Conservation (phyloP, 345 rosid genomes). For the Eucalyptus pauciflora region DNA sequence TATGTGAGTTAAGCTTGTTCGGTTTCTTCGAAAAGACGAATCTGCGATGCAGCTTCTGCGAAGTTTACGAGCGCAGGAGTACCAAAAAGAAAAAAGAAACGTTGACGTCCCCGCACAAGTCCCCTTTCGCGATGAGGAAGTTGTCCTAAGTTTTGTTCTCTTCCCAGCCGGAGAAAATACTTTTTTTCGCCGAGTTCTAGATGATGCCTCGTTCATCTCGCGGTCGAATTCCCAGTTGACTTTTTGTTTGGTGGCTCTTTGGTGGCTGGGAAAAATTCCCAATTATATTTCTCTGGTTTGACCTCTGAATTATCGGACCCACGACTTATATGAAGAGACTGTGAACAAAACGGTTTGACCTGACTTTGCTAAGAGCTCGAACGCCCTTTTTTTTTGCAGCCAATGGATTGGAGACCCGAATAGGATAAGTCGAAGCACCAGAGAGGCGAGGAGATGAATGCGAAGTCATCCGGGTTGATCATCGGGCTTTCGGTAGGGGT, state of each 20-base stretch:
- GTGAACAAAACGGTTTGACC: background rate
- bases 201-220: background rate
- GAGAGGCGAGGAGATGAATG: slow-evolving; percentile 45
- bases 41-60: background rate
- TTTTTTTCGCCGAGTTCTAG: background rate
- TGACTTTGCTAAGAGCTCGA: background rate
- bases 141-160: background rate
- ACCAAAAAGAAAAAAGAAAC: background rate
- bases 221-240: background rate
- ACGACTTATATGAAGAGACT: background rate
- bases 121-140: background rate
- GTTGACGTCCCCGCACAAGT: background rate
- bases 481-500: slow-evolving; percentile 86
- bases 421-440: background rate
- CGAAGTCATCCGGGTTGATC: slow-evolving; percentile 72
- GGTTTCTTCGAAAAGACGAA: background rate
- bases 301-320: background rate
- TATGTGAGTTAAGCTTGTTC: background rate
- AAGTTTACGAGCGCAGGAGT: background rate
- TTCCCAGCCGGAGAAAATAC: background rate
- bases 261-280: background rate
- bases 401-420: slow-evolving; percentile 27
- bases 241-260: background rate
- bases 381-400: slow-evolving; percentile 7
- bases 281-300: background rate